Conservation (phyloP, 2,329 filamentous ascomycete genomes). For the Passalora sequoiae region DNA sequence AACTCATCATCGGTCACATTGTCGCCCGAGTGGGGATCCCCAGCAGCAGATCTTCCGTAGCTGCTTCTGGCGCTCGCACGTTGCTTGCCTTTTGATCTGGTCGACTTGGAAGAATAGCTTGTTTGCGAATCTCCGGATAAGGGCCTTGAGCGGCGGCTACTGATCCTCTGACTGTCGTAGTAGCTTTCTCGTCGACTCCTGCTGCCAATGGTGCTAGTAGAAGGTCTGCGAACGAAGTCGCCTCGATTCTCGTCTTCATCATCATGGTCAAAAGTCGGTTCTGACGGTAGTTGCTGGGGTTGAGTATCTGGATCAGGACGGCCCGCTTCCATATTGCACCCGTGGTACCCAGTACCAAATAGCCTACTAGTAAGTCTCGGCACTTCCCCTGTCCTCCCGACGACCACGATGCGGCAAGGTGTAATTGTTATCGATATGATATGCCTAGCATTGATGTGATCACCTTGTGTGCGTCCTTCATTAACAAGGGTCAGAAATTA, state of each 20-base stretch:
- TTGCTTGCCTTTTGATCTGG: slow-evolving; percentile 17
- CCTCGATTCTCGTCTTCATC: slow-evolving; percentile 4
- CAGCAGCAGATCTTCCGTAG: too few species aligned
- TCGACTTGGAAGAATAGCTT: slow-evolving; percentile 5
- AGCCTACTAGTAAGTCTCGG: slow-evolving; percentile 1
- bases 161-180: slow-evolving; percentile 23
- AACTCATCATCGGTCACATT: slow-evolving; percentile 19
- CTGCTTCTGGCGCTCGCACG: slow-evolving; percentile 22
- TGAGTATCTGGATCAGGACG: too few species aligned
- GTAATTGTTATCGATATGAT: too few species aligned
- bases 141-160: slow-evolving; percentile 14
- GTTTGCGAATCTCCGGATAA: slow-evolving; percentile 16
- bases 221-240: slow-evolving; percentile 5
- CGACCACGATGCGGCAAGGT: too few species aligned
- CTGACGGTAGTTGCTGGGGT: slow-evolving; percentile 1
- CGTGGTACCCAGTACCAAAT: too few species aligned
- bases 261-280: slow-evolving; percentile 5
- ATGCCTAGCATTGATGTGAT: too few species aligned
- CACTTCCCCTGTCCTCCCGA: too few species aligned
- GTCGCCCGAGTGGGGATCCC: too few species aligned
- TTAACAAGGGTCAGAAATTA: too few species aligned
- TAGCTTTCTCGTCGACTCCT: slow-evolving; percentile 22
- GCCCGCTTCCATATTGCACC: too few species aligned
- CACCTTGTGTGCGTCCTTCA: too few species aligned
- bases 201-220: slow-evolving; percentile 16